These are phyloP conservation scores for Volvariella volvacea DNA, from an alignment of 1,284 basidiomycete genomes.

Conservation along the genomic window DNA sequence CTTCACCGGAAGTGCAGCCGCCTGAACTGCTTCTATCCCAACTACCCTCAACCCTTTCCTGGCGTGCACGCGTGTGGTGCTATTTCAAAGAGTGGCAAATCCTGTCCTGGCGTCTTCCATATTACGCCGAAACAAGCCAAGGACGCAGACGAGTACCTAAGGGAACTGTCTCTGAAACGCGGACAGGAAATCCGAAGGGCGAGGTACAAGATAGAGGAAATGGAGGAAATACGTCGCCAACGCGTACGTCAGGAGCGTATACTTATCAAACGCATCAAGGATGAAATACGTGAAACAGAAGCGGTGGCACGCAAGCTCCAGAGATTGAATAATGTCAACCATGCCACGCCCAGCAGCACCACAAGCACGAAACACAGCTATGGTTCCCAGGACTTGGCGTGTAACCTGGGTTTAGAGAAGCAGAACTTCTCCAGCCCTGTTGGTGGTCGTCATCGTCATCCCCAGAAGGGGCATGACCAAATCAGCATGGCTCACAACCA, in stretches of 20 bases:
- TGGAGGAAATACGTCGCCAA: background rate
- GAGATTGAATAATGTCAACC: no score
- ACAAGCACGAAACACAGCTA: no score
- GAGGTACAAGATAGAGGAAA: background rate
- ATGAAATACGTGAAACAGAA: background rate
- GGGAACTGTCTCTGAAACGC: no score
- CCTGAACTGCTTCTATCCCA: conserved; percentile 23
- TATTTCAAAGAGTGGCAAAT: conserved; percentile 10
- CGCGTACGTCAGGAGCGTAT: background rate
- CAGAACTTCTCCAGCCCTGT: no score
- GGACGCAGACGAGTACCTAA: background rate
- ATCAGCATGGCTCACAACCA: no score
- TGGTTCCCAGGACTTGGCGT: no score
- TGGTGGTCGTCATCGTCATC: no score
- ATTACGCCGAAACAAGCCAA: conserved; percentile 16
- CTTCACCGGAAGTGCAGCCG: conserved; percentile 31
- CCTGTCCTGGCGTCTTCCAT: conserved; percentile 28
- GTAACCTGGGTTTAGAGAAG: no score
- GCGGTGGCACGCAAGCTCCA: background rate
- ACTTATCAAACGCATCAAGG: background rate
- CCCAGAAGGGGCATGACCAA: no score
- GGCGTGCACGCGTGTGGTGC: conserved; percentile 27
- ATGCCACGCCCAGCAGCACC: no score
- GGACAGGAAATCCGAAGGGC: no score
- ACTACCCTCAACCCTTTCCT: conserved; percentile 27